Evolutionary conservation across 768 basidiomycete species (phyloP).

Genomic region (Coprinopsis cinerea): DNA sequence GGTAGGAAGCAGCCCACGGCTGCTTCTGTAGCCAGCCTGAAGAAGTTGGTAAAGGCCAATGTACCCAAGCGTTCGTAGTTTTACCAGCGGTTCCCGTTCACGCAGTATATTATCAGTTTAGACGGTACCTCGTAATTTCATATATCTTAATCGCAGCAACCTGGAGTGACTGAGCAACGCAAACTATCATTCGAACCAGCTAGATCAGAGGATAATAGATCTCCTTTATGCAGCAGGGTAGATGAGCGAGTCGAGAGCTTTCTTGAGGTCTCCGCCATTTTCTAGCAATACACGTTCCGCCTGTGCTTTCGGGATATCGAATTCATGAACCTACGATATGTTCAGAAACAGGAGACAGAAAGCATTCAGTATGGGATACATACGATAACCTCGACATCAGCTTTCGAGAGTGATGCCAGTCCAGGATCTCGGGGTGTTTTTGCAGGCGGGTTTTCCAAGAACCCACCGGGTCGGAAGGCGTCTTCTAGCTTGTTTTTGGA

Average conservation of each 20-base stretch:
- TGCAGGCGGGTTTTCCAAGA: constrained; percentile 50
- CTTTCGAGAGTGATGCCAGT: constrained; percentile 39
- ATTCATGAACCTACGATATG: constrained; percentile 48
- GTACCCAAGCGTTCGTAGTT: too few relatives aligned
- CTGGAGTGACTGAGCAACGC: too few relatives aligned
- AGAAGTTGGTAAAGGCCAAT: too few relatives aligned
- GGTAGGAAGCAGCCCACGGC: too few relatives aligned
- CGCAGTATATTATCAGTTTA: too few relatives aligned
- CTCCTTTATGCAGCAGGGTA: too few relatives aligned
- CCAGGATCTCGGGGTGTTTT: constrained; percentile 40
- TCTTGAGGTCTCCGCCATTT: constrained; percentile 45
- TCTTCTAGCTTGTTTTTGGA: constrained; percentile 64
- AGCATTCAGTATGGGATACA: constrained; percentile 16
- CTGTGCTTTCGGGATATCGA: constrained; percentile 52
- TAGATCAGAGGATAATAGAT: too few relatives aligned
- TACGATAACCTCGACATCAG: constrained; percentile 64
- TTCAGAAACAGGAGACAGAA: not conserved
- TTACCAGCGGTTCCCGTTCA: too few relatives aligned
- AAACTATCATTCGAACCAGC: too few relatives aligned
- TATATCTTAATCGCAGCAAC: too few relatives aligned
- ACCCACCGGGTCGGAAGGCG: constrained; percentile 47
- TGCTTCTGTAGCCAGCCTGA: too few relatives aligned
- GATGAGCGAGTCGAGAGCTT: constrained; percentile 42
- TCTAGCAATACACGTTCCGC: constrained; percentile 55
- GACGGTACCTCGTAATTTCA: too few relatives aligned